Base-by-base conservation (phyloP, 176 grass and related monocot species). In the Otatea glauca region DNA sequence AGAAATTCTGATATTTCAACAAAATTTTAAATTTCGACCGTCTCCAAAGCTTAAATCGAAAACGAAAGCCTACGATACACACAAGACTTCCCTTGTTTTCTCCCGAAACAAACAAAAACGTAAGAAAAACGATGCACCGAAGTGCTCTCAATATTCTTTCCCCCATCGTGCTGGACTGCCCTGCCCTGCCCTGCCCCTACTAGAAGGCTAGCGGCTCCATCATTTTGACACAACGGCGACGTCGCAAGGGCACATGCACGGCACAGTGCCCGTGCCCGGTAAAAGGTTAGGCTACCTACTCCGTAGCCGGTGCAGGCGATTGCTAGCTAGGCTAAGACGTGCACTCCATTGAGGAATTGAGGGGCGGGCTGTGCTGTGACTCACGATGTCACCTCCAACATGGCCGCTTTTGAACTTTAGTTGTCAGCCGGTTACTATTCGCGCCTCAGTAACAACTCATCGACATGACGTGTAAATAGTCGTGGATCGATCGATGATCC, bases 381-480 rank as follows among this genome's bases (percentile, higher is more conserved):
- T 76, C 61, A 65, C 62, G 72, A 76, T 66, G 83, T 85, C 83
- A 58, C 83, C 49, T 85, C 83, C 3, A 77, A 85, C 83, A 85
- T 77, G 48, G 63, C 83, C 47, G 2, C 62, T 68, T 77, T 85
- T 68, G 61, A 68, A 58, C 72, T 76, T 68, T 85, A 68, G 73
- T 9, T 65, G 82, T 75, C 82, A 56, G 62, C 62, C 5, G 10
- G 16, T 34, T 35, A 49, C 83, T 85, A 38, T 68, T 77, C 10
- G 37, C 72, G 24, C 48, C 61, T 42, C 45, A 53, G 71, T 41
- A 21, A 43, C 21, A 35, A 17, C 32, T 77, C 62, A 44, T 42
- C 83, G 73, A 68, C 10, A 73, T 77, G 73, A 85, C 49, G 72
- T 77, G 37, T 58, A 58, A 77, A 76, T 29, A 84, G 71, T 35